Evolutionary conservation across 805 yeast species (phyloP).

Genomic region (Torulaspora indica): DNA sequence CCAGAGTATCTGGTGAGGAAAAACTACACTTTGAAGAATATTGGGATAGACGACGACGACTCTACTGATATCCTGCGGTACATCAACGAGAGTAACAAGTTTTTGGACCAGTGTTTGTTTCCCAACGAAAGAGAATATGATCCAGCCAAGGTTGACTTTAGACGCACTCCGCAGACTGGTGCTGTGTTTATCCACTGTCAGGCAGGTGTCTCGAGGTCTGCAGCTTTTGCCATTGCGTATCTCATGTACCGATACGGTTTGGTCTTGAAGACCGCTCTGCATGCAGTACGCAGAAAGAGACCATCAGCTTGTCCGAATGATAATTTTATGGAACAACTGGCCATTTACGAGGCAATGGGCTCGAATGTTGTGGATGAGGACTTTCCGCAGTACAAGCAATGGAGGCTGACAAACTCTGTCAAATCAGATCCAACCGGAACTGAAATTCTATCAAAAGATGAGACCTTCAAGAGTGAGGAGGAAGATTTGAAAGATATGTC

Average conservation of each 20-base stretch:
- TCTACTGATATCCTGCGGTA: slow-evolving; percentile 59
- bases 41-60: slow-evolving; percentile 70
- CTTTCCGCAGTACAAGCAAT: slow-evolving; percentile 41
- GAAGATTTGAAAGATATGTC: slow-evolving; percentile 23
- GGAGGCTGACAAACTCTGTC: slow-evolving; percentile 38
- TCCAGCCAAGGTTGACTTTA: slow-evolving; percentile 31
- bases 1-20: slow-evolving; percentile 40
- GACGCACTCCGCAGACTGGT: slow-evolving; percentile 39
- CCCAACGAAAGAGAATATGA: slow-evolving; percentile 37
- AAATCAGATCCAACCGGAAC: slow-evolving; percentile 42
- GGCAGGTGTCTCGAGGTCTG: slow-evolving; percentile 91
- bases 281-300: slow-evolving; percentile 68
- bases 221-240: slow-evolving; percentile 80
- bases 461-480: slow-evolving; percentile 34
- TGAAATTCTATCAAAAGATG: slow-evolving; percentile 29
- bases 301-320: slow-evolving; percentile 63
- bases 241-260: slow-evolving; percentile 73
- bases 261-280: slow-evolving; percentile 55
- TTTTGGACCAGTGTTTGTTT: slow-evolving; percentile 62
- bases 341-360: slow-evolving; percentile 50
- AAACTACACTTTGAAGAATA: slow-evolving; percentile 51
- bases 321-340: slow-evolving; percentile 68
- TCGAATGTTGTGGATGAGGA: slow-evolving; percentile 32
- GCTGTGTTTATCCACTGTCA: slow-evolving; percentile 69
- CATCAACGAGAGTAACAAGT: slow-evolving; percentile 56